A percentile compares a stretch with the other conserved stretches of the same genome.
Evolutionary conservation across 805 yeast genomes (phyloP).

Genomic region (Tetrapisispora fleetii): DNA sequence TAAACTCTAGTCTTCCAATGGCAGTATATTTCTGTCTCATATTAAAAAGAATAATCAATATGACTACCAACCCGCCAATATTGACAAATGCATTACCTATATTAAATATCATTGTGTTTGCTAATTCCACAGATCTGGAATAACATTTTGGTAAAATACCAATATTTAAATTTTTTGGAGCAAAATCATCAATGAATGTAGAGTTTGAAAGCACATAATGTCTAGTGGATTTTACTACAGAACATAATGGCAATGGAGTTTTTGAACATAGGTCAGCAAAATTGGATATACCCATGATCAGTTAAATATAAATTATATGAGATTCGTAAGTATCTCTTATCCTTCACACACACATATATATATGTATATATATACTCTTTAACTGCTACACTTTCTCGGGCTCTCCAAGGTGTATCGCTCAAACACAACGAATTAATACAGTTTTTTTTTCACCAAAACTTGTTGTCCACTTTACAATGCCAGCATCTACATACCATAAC

Average conservation of each 20-base stretch:
- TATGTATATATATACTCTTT: no score
- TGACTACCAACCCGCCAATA: slow-evolving; percentile 56
- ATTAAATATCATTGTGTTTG: slow-evolving; percentile 85
- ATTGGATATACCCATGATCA: slow-evolving; percentile 21
- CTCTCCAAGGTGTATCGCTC: no score
- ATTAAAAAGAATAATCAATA: slow-evolving; percentile 64
- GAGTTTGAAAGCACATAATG: slow-evolving; percentile 20
- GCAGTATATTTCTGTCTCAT: slow-evolving; percentile 85
- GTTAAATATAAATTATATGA: no score
- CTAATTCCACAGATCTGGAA: slow-evolving; percentile 75
- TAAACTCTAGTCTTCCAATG: slow-evolving; percentile 82
- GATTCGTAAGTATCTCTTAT: background rate
- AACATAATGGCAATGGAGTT: slow-evolving; percentile 72
- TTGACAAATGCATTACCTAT: slow-evolving; percentile 82
- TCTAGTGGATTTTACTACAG: slow-evolving; percentile 51
- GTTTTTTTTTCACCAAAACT: no score
- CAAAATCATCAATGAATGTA: slow-evolving; percentile 13
- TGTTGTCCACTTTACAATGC: no score
- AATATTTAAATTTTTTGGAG: slow-evolving; percentile 28
- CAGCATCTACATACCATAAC: no score
- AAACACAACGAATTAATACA: no score
- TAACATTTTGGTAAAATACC: slow-evolving; percentile 77
- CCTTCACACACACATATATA: no score
- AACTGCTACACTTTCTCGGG: no score
- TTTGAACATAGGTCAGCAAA: slow-evolving; percentile 43